Percentiles rank a stretch among this genome's conserved stretches.
phyloP scores from a whole-genome alignment of 108 stramenopile genomes.

The Cyclotella atomus region DNA sequence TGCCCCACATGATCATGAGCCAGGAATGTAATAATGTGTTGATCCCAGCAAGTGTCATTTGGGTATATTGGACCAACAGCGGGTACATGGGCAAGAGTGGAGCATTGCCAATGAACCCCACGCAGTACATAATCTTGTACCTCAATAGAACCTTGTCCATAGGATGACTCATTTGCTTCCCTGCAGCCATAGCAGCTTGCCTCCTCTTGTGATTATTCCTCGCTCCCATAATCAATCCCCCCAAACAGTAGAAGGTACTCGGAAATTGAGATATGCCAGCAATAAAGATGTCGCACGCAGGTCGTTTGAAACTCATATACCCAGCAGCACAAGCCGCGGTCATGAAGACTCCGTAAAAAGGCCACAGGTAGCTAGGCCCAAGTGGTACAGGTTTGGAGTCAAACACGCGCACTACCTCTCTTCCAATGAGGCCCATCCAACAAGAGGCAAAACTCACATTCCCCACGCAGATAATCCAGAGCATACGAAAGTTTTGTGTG shows the following conservation, averaged over 20 bases:
- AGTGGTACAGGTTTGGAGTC: slow-evolving; percentile 15
- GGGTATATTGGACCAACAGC: slow-evolving; percentile 70
- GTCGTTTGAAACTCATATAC: slow-evolving; percentile 77
- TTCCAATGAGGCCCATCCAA: slow-evolving; percentile 75
- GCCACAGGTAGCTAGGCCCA: slow-evolving; percentile 67
- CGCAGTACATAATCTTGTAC: slow-evolving; percentile 9
- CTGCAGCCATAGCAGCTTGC: not conserved
- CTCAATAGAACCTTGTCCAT: not conserved
- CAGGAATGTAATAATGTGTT: slow-evolving; percentile 84
- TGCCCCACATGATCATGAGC: slow-evolving; percentile 77
- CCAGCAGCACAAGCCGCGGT: slow-evolving; percentile 59
- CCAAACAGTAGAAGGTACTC: slow-evolving; percentile 64
- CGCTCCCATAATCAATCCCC: slow-evolving; percentile 8
- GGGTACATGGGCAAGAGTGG: slow-evolving; percentile 85
- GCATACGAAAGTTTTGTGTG: slow-evolving; percentile 59
- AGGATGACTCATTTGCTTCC: not conserved
- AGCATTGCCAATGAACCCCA: slow-evolving; percentile 55
- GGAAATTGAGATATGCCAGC: slow-evolving; percentile 82
- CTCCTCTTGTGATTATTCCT: not conserved
- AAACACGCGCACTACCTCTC: slow-evolving; percentile 54
- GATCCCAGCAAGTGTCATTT: slow-evolving; percentile 60
- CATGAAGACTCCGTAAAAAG: slow-evolving; percentile 55
- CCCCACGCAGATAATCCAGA: slow-evolving; percentile 87
- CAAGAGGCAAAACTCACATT: slow-evolving; percentile 72
- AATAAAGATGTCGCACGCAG: slow-evolving; percentile 92